These are phyloP conservation scores for Globisporangium middletonii DNA, from an alignment of 352 stramenopile genomes.

Conservation along the genomic window DNA sequence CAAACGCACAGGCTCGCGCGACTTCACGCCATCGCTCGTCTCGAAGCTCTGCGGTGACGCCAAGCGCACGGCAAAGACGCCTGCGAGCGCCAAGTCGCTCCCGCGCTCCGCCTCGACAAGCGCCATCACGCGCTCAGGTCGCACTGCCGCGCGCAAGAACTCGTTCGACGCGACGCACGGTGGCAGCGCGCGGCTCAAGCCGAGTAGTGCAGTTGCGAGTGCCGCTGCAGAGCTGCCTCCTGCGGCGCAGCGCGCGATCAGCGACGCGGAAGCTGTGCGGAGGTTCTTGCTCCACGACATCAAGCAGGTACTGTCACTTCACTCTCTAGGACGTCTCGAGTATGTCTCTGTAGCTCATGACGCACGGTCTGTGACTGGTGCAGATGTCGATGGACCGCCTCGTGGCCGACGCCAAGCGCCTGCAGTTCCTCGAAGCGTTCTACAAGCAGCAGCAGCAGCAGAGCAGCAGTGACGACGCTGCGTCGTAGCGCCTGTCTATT, in stretches of 20 bases:
- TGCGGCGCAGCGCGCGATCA: conserved; percentile 18
- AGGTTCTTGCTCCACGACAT: conserved; percentile 58
- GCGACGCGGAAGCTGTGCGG: conserved; percentile 59
- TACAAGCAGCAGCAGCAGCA: conserved; percentile 22
- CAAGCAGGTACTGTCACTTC: conserved; percentile 38
- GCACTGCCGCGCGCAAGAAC: conserved; percentile 16
- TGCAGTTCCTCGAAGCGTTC: conserved; percentile 65
- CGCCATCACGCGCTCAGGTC: conserved; percentile 21
- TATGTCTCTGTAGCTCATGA: not conserved
- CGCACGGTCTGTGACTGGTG: not conserved
- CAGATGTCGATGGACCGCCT: conserved; percentile 80
- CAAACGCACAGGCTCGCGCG: conserved; percentile 23
- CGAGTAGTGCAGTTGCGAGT: conserved; percentile 13
- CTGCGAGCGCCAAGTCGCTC: conserved; percentile 12
- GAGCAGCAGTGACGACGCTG: conserved; percentile 9
- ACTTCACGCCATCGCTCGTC: conserved; percentile 27
- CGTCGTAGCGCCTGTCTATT: not conserved
- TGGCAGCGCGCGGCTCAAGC: conserved; percentile 6
- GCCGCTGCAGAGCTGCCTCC: conserved; percentile 18
- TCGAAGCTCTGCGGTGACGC: conserved; percentile 13
- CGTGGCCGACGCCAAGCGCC: conserved; percentile 64
- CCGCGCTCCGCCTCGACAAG: conserved; percentile 18
- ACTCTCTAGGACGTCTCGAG: not conserved
- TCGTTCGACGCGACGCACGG: conserved; percentile 19
- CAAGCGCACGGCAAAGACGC: conserved; percentile 3